Percentiles rank a stretch among this genome's conserved stretches.
Conservation (phyloP, 306 rosid species). For the Neltuma alba region DNA sequence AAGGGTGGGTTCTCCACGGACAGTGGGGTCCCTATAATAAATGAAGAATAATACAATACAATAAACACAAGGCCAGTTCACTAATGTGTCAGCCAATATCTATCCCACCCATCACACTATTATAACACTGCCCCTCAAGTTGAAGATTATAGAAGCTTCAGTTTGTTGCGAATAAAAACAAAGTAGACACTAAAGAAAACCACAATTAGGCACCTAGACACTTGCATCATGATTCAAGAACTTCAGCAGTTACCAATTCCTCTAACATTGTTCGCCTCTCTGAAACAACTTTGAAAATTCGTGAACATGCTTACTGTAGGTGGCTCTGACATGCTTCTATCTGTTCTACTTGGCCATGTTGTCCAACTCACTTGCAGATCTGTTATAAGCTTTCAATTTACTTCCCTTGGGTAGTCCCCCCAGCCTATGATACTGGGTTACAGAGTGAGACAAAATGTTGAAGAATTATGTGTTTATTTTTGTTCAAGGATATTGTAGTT, state of each 20-base stretch:
- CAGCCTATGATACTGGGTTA: not conserved
- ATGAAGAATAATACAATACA: not conserved
- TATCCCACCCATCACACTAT: not conserved
- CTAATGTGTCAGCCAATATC: not conserved
- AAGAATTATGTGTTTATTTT: not conserved
- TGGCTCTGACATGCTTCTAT: not conserved
- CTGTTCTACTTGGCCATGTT: not conserved
- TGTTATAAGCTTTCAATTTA: not conserved
- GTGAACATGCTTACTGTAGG: not conserved
- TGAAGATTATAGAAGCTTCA: not conserved
- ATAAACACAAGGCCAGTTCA: not conserved
- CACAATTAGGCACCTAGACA: not conserved
- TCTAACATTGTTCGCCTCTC: not conserved
- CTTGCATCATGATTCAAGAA: not conserved
- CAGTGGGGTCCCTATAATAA: not conserved
- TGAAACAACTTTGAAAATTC: not conserved
- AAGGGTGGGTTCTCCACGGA: not conserved
- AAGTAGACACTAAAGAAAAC: not conserved
- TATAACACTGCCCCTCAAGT: not conserved
- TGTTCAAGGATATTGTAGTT: not conserved
- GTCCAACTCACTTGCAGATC: not conserved
- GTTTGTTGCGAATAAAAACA: not conserved
- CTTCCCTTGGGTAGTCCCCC: not conserved
- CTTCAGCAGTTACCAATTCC: not conserved
- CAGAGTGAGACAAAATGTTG: not conserved